phyloP scores from a whole-genome alignment of 352 stramenopile species.

The Aphanomyces cochlioides region DNA sequence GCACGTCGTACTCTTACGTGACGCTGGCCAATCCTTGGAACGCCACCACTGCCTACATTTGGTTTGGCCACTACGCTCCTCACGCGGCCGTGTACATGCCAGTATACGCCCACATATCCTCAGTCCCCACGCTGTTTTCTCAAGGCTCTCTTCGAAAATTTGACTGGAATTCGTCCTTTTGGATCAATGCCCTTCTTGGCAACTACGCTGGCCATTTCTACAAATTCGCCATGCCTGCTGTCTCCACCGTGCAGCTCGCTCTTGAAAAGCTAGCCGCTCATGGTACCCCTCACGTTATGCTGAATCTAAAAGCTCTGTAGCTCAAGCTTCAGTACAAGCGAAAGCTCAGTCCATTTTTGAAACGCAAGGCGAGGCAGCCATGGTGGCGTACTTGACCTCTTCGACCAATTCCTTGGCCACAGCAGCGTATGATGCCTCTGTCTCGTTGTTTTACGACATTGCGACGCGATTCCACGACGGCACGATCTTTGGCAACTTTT shows the following conservation, averaged over 20 bases:
- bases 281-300: conserved; percentile 1
- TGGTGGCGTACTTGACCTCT: conserved; percentile 17
- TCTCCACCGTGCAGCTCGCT: conserved; percentile 4
- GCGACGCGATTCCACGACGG: conserved; percentile 30
- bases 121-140: background rate
- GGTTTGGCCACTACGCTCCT: conserved; percentile 26
- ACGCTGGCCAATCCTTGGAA: background rate
- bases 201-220: conserved; percentile 28
- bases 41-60: background rate
- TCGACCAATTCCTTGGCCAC: conserved; percentile 5
- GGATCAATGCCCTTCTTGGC: conserved; percentile 25
- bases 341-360: conserved; percentile 9
- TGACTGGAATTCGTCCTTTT: conserved; percentile 13
- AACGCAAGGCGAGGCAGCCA: conserved; percentile 18
- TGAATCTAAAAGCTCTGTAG: background rate
- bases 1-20: conserved; percentile 45
- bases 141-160: conserved; percentile 16
- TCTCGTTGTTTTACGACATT: conserved; percentile 14
- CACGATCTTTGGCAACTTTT: conserved; percentile 26
- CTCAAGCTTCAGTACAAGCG: conserved; percentile 11
- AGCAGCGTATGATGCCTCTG: conserved; percentile 3
- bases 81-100: conserved; percentile 25
- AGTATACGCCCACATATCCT: conserved; percentile 18
- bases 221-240: conserved; percentile 22
- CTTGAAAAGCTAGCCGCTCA: conserved; percentile 4